phyloP scores from a whole-genome alignment of 208 protist genomes.

The Wallacemonas sp. region DNA sequence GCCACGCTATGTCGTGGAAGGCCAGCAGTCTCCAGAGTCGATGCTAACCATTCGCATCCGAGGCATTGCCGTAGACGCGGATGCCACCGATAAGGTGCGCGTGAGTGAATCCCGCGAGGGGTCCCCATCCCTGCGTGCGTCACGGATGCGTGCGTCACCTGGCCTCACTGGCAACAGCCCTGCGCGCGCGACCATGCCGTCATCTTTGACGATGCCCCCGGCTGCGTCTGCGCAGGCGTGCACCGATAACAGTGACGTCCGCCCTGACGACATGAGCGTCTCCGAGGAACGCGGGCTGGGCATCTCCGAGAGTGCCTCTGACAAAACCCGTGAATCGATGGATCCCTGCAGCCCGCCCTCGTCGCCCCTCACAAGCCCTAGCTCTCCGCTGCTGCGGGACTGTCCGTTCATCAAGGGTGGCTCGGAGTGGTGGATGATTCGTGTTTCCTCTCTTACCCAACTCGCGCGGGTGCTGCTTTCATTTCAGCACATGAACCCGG shows the following conservation, averaged over 20 bases:
- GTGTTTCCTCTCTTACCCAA: constrained; percentile 21
- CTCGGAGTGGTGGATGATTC: constrained; percentile 19
- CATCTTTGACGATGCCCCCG: neutral
- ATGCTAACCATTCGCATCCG: constrained; percentile 19
- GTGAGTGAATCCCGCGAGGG: neutral
- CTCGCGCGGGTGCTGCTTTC: constrained; percentile 15
- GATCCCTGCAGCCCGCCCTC: neutral
- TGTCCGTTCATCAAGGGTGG: neutral
- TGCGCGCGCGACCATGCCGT: neutral
- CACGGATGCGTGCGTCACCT: neutral
- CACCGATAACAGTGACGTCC: neutral
- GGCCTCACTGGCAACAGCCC: neutral
- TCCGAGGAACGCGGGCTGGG: neutral
- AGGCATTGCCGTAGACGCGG: constrained; percentile 9
- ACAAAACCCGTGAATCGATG: neutral
- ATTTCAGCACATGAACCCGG: neutral
- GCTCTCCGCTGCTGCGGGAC: neutral
- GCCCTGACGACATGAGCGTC: neutral
- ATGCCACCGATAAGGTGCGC: neutral
- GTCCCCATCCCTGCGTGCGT: neutral
- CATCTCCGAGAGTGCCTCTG: neutral
- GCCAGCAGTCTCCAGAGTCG: constrained; percentile 8
- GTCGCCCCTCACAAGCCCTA: neutral
- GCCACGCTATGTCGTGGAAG: constrained; percentile 18
- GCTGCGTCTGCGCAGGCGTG: neutral